Base-by-base conservation (phyloP, 1,139 yeast genomes). In the Tardiomyces depauwii region DNA sequence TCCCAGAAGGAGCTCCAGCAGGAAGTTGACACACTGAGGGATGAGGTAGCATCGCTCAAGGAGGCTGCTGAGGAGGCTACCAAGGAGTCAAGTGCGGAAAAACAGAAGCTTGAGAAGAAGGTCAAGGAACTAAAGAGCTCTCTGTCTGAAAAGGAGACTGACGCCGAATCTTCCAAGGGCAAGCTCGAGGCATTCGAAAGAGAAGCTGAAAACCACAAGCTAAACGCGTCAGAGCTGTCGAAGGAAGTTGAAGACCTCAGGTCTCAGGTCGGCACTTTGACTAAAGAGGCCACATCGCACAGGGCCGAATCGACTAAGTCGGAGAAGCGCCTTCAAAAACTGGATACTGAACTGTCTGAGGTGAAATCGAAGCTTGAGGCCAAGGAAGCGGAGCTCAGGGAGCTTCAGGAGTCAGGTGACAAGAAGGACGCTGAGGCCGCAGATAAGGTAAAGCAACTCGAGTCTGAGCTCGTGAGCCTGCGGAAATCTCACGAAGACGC, bases 21-120 rank as follows among this genome's bases (percentile, higher is more conserved):
- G 6, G 56, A 48, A 13, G 52, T 54, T 7, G 46, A 40, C 2
- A 33, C 25, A 2, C 33, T 46, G 21, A 42, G 43, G 7, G 45
- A 18, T 5, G 44, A 52, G 30, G 39, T 45, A 21, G 45, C 49
- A 18, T 44, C 49, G 6, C 48, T 52, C 5, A 45, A 51, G 21
- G 49, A 52, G 25, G 49, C 49, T 18, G 51, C 45, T 18, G 49
- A 40, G 2, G 44, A 44, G 19, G 49, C 49, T 21, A 44, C 44
- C 18, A 39, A 40, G n/a, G 49, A 50, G 32, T 44, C 48, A 36
- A 43, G 73, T 53, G 56, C 62, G 30, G 74, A 76, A 49, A 70
- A 70, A 55, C 82, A 82, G n/a, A 42, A 30, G 2, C 46, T 42
- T 16, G 25, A 42, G 6, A 41, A 43, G 23, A 39, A 45, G 42